Evolutionary conservation across 495 filamentous ascomycete species (phyloP).

Genomic region (Talaromyces borbonicus): DNA sequence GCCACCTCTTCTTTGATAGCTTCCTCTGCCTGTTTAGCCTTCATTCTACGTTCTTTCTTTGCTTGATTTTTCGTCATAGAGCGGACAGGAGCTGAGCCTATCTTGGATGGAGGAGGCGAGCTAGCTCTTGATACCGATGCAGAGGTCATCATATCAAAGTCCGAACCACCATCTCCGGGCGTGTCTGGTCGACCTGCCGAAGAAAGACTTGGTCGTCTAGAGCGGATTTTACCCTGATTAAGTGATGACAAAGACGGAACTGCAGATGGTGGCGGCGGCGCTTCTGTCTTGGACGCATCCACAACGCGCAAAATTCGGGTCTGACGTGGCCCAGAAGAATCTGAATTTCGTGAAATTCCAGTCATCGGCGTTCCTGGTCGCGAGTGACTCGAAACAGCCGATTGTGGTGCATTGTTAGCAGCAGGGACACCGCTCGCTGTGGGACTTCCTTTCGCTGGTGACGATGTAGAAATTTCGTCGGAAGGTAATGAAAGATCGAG

Average conservation of each 20-base stretch:
- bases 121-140: conserved; percentile 74
- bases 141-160: conserved; percentile 67
- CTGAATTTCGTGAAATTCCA: conserved; percentile 32
- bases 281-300: conserved; percentile 61
- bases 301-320: conserved; percentile 57
- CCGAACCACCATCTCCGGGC: conserved; percentile 67
- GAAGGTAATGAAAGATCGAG: conserved; percentile 16
- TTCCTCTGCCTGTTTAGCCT: conserved; percentile 53
- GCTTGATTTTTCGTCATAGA: conserved; percentile 82
- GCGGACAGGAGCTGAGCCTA: conserved; percentile 68
- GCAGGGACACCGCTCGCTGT: conserved; percentile 16
- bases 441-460: conserved; percentile 11
- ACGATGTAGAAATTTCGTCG: conserved; percentile 10
- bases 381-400: conserved; percentile 16
- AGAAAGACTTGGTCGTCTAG: conserved; percentile 49
- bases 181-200: conserved; percentile 65
- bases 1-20: conserved; percentile 49
- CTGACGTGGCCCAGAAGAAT: conserved; percentile 37
- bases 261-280: conserved; percentile 27
- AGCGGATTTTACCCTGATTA: conserved; percentile 31
- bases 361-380: conserved; percentile 33
- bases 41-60: conserved; percentile 70
- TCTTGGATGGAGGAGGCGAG: conserved; percentile 70
- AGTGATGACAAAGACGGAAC: conserved; percentile 32
- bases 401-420: neutral